Percentiles rank a stretch among this genome's conserved stretches.
Evolutionary conservation across 352 stramenopile genomes (phyloP).

Genomic region (Globisporangium carolinianum): DNA sequence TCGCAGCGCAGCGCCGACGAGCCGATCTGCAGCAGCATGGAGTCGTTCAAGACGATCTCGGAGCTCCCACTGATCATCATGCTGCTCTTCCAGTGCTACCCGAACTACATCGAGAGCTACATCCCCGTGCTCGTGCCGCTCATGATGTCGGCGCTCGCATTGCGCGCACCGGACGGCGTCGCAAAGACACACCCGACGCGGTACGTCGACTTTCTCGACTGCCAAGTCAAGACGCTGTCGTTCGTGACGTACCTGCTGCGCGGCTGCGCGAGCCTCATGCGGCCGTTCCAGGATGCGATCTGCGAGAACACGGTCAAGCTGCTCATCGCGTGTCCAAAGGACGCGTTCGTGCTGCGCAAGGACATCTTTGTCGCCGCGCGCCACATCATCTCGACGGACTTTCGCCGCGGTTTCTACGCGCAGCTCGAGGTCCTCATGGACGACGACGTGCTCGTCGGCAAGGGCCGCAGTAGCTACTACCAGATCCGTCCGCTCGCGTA

Average conservation of each 20-base stretch:
- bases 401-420: slow-evolving; percentile 93
- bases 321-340: slow-evolving; percentile 91
- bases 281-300: slow-evolving; percentile 93
- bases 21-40: slow-evolving; percentile 72
- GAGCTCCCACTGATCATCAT: slow-evolving; percentile 98
- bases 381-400: slow-evolving; percentile 97
- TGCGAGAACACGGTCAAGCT: slow-evolving; percentile 93
- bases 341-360: slow-evolving; percentile 92
- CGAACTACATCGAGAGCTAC: slow-evolving; percentile 93
- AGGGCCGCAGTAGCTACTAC: slow-evolving; percentile 73
- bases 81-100: slow-evolving; percentile 98
- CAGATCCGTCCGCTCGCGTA: slow-evolving; percentile 94
- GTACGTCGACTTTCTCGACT: slow-evolving; percentile 91
- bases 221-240: slow-evolving; percentile 97
- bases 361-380: slow-evolving; percentile 95
- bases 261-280: slow-evolving; percentile 89
- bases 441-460: slow-evolving; percentile 92
- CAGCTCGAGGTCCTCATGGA: slow-evolving; percentile 95
- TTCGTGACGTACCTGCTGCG: slow-evolving; percentile 97
- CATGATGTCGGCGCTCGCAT: slow-evolving; percentile 95
- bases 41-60: slow-evolving; percentile 94
- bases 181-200: slow-evolving; percentile 48
- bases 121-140: slow-evolving; percentile 92
- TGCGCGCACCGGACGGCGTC: slow-evolving; percentile 65
- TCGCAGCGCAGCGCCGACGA: slow-evolving; percentile 23